These are phyloP conservation scores for Pleurotus djamor DNA, from an alignment of 768 basidiomycete species.

Conservation along the genomic window DNA sequence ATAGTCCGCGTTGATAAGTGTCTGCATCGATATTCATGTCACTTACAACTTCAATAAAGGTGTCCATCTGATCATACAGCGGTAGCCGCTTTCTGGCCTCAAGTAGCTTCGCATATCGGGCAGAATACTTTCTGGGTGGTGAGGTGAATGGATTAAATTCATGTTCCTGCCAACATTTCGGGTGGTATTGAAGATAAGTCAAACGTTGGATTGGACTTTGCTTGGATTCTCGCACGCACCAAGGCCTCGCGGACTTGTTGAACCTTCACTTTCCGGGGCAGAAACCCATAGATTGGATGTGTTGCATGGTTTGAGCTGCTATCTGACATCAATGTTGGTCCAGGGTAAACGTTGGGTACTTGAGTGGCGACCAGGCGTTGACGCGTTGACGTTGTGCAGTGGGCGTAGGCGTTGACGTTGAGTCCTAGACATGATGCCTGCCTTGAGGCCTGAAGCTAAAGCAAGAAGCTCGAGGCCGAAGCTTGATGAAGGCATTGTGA, in stretches of 20 bases:
- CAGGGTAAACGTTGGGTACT: too few relatives aligned
- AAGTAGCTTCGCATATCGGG: slow-evolving; percentile 84
- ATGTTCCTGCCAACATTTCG: slow-evolving; percentile 50
- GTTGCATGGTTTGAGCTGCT: slow-evolving; percentile 19
- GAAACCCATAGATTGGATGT: slow-evolving; percentile 72
- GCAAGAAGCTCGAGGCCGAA: too few relatives aligned
- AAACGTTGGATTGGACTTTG: too few relatives aligned
- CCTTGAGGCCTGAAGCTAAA: too few relatives aligned
- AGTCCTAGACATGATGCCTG: too few relatives aligned
- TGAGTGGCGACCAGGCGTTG: too few relatives aligned
- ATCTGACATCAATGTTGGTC: too few relatives aligned
- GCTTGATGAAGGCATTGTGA: too few relatives aligned
- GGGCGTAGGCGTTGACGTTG: too few relatives aligned
- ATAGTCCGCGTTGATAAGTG: neutral
- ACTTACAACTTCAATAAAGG: slow-evolving; percentile 87
- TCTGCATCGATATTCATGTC: neutral
- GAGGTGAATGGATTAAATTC: slow-evolving; percentile 90
- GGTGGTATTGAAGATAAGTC: neutral
- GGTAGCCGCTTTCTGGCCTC: slow-evolving; percentile 85
- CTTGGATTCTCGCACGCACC: slow-evolving; percentile 39
- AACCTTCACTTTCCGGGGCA: slow-evolving; percentile 67
- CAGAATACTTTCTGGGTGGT: slow-evolving; percentile 52
- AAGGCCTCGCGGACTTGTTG: slow-evolving; percentile 66
- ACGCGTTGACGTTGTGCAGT: too few relatives aligned
- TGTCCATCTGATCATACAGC: slow-evolving; percentile 89